Percentiles rank a stretch among this genome's conserved stretches.
Conservation (phyloP, 768 basidiomycete genomes). For the Lactarius akahatsu region DNA sequence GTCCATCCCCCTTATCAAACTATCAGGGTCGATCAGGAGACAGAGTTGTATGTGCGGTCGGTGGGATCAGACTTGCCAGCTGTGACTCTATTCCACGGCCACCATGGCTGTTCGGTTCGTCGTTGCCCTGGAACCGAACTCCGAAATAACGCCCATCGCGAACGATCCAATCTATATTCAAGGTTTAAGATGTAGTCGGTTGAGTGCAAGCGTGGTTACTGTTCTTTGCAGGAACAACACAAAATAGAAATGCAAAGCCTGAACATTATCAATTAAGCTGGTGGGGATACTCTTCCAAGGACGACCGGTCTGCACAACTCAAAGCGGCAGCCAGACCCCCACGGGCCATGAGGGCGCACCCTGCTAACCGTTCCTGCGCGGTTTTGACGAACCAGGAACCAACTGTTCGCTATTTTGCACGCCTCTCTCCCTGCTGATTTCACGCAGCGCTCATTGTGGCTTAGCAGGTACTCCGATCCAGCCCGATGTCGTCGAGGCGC, state of each 20-base stretch:
- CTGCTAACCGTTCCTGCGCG: neutral
- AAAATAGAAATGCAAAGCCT: neutral
- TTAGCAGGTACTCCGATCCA: neutral
- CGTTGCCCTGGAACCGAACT: conserved; percentile 14
- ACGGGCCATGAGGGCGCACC: neutral
- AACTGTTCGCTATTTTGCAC: neutral
- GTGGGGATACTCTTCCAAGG: neutral
- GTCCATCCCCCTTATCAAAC: conserved; percentile 13
- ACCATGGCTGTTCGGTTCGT: neutral
- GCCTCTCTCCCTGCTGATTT: neutral
- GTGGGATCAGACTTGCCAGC: conserved; percentile 10
- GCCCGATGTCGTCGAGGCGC: neutral
- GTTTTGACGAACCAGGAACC: neutral
- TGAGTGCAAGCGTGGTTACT: neutral
- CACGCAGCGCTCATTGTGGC: neutral
- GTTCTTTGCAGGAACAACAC: neutral
- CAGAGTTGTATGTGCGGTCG: neutral
- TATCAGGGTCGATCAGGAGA: conserved; percentile 12
- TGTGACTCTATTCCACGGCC: neutral
- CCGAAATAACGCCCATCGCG: neutral
- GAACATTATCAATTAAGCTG: neutral
- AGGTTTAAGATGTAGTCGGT: conserved; percentile 1
- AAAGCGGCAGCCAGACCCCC: neutral
- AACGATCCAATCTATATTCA: neutral
- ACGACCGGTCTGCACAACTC: neutral